A percentile compares a stretch with the other conserved stretches of the same genome.
Conservation (phyloP, 345 rosid species). For the Jatropha curcas region DNA sequence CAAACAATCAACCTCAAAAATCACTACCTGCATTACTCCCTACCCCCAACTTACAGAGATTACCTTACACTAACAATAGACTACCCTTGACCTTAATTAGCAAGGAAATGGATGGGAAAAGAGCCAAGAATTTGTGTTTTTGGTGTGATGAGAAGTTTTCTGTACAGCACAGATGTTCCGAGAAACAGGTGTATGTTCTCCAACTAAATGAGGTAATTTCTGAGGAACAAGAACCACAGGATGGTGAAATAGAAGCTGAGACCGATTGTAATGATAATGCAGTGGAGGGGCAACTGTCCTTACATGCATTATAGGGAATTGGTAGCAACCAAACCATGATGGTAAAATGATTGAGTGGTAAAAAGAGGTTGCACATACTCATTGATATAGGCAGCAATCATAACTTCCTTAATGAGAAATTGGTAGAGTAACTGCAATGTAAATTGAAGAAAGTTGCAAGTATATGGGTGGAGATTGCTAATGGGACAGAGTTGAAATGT, state of each 20-base stretch:
- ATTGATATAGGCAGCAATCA: neutral
- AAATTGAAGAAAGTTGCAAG: too few relatives aligned
- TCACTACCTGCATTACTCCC: too few relatives aligned
- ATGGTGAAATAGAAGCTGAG: too few relatives aligned
- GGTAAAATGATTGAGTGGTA: neutral
- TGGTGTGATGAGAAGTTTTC: constrained; percentile 3
- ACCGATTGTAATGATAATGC: too few relatives aligned
- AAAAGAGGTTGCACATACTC: neutral
- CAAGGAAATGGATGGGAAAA: neutral
- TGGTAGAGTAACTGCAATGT: neutral
- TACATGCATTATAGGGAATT: neutral
- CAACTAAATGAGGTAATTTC: too few relatives aligned
- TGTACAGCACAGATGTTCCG: too few relatives aligned
- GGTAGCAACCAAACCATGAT: neutral
- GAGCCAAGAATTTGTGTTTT: neutral
- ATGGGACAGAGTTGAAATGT: neutral
- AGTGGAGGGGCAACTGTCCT: neutral
- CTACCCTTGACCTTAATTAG: too few relatives aligned
- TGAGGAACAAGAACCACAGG: too few relatives aligned
- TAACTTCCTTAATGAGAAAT: neutral
- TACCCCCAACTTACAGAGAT: neutral
- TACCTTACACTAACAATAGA: too few relatives aligned
- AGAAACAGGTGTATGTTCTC: too few relatives aligned
- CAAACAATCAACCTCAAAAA: too few relatives aligned
- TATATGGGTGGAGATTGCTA: neutral